Evolutionary conservation across 106 monocot species (phyloP).

Genomic region (Cymbidium sinense): DNA sequence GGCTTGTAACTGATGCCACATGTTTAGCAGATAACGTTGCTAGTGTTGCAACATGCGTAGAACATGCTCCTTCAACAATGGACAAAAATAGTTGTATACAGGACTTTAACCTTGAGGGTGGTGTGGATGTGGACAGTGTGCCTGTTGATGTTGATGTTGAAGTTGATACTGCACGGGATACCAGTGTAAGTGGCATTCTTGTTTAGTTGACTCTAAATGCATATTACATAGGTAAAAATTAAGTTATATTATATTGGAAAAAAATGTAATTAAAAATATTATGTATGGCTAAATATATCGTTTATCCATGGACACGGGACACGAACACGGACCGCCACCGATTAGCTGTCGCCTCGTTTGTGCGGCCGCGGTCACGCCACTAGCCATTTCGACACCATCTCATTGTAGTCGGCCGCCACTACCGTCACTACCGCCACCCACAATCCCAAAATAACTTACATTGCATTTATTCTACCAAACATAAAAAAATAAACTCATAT

Average conservation of each 20-base stretch:
- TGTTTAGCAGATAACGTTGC: not conserved
- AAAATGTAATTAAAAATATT: not conserved
- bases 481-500: too few species aligned
- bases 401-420: too few species aligned
- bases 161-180: slow-evolving; percentile 33
- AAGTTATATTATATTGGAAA: not conserved
- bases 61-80: slow-evolving; percentile 37
- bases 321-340: too few species aligned
- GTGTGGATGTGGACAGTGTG: slow-evolving; percentile 31
- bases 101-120: slow-evolving; percentile 27
- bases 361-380: too few species aligned
- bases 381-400: too few species aligned
- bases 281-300: not conserved
- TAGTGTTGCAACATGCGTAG: slow-evolving; percentile 13
- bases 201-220: not conserved
- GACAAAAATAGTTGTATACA: slow-evolving; percentile 44
- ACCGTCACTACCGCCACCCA: too few species aligned
- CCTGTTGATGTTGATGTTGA: slow-evolving; percentile 28
- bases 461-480: too few species aligned
- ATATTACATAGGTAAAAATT: not conserved
- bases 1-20: not conserved
- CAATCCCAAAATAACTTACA: too few species aligned
- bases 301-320: not conserved
- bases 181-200: slow-evolving; percentile 49
- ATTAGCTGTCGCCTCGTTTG: too few species aligned